Percentiles rank a stretch among this genome's conserved stretches.
phyloP scores from a whole-genome alignment of 192 early-diverging fungal genomes.

The Diversispora epigaea region DNA sequence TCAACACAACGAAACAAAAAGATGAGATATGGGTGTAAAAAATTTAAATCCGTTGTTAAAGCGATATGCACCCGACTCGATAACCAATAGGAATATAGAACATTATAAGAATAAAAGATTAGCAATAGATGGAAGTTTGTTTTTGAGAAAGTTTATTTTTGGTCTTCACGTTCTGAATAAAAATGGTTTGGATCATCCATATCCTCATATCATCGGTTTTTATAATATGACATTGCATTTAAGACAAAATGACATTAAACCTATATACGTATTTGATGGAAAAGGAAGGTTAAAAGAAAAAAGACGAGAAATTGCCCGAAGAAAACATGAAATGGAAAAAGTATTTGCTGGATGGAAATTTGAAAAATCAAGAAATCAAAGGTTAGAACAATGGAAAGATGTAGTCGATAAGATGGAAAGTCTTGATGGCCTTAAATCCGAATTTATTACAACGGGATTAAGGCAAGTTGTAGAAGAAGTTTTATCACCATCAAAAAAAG shows the following conservation, averaged over 20 bases:
- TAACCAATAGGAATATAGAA: slow-evolving; percentile 38
- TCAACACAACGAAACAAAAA: too few relatives aligned
- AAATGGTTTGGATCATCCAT: slow-evolving; percentile 39
- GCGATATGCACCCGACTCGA: slow-evolving; percentile 51
- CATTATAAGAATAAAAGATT: slow-evolving; percentile 46
- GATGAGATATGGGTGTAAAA: slow-evolving; percentile 54
- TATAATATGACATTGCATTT: slow-evolving; percentile 53
- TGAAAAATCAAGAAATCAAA: slow-evolving; percentile 38
- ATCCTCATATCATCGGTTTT: slow-evolving; percentile 61
- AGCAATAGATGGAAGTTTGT: slow-evolving; percentile 58
- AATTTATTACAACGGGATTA: slow-evolving; percentile 22
- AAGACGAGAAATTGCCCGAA: slow-evolving; percentile 43
- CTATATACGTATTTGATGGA: slow-evolving; percentile 75
- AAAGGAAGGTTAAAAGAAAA: slow-evolving; percentile 51
- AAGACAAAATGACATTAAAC: slow-evolving; percentile 52
- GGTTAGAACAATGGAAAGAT: slow-evolving; percentile 34
- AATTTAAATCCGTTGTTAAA: slow-evolving; percentile 53
- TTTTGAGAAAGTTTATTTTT: slow-evolving; percentile 55
- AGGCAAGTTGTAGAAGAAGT: background rate
- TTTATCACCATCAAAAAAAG: background rate
- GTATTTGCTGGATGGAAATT: slow-evolving; percentile 37
- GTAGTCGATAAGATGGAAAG: slow-evolving; percentile 13
- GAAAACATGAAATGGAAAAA: slow-evolving; percentile 37
- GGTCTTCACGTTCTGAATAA: slow-evolving; percentile 7
- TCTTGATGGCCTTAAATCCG: background rate